Evolutionary conservation across 352 stramenopile species (phyloP), one percentile per base, ranked within the genome.

Genomic region (Phytophthora rubi): DNA sequence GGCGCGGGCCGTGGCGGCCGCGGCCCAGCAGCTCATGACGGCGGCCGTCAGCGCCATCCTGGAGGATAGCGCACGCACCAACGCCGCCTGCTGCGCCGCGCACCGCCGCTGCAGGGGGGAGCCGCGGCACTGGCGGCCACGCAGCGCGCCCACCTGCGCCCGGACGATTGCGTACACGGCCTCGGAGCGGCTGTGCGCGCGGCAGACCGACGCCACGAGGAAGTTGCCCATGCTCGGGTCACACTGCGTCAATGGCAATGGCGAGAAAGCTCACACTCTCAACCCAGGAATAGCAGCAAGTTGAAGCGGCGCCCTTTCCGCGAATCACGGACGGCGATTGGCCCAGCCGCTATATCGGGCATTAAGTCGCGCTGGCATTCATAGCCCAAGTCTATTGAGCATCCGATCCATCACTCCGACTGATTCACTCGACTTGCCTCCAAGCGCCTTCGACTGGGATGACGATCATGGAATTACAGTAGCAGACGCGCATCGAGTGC

Each of bases 151-250:
- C 32, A 79, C 59, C 53, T 79, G 68, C 28, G 68, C 67, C 18
- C 30, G 51, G 16, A 79, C 63, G 49, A 79, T 53, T 4, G 62
- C 59, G 18, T 79, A 79, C 4, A 76, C 59, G 37, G 59, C 59
- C 63, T 76, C 72, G 18, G 72, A 79, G 62, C 68, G 62, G 49
- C 55, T 62, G 64, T 71, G 72, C 13, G 68, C 72, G 44, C 60
- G 62, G 28, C 72, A 79, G 37, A 71, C 59, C 15, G 72, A 74
- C 49, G 72, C 59, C 45, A 79, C 68, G 28, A 79, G 54, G 30
- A 74, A 65, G 62, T 79, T 79, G 49, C 72, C 72, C 72, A 79
- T 79, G 44, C 42, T 63, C 3, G 13, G 7, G 59, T 68, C 47
- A 35, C 63, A 67, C 48, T 65, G 64, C 42, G 37, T 65, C 45